A percentile compares a stretch with the other conserved stretches of the same genome.
phyloP scores from a whole-genome alignment of 805 yeast genomes.

The Wickerhamiella bombiphila region DNA sequence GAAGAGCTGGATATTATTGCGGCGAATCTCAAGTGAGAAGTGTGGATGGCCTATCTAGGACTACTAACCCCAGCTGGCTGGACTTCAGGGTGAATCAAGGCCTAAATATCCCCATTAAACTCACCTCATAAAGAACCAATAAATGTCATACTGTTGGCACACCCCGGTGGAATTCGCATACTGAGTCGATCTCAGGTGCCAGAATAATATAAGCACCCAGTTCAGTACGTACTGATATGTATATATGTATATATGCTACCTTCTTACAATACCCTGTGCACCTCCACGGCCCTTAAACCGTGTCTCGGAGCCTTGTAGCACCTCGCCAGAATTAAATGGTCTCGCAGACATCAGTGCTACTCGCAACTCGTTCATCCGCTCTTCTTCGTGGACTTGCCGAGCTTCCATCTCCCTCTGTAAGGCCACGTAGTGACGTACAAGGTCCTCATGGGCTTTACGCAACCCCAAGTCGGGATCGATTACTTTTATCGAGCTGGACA shows the following conservation, averaged over 20 bases:
- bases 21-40: constrained; percentile 11
- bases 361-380: constrained; percentile 18
- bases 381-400: constrained; percentile 20
- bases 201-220: constrained; percentile 6
- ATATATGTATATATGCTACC: constrained; percentile 2
- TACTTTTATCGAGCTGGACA: not conserved
- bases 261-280: constrained; percentile 15
- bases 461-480: constrained; percentile 12
- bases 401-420: constrained; percentile 19
- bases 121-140: no score
- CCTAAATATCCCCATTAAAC: no score
- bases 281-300: constrained; percentile 17
- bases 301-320: constrained; percentile 3
- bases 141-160: no score
- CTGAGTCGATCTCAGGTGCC: no score
- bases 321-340: constrained; percentile 2
- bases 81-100: no score
- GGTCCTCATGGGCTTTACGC: constrained; percentile 19
- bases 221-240: constrained; percentile 10
- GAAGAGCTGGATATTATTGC: constrained; percentile 26
- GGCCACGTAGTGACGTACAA: constrained; percentile 16
- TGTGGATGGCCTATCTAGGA: no score
- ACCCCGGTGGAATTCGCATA: no score
- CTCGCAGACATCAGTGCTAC: constrained; percentile 13
- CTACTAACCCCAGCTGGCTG: no score